phyloP scores from a whole-genome alignment of 805 yeast species.

The Ogataea paraovalis region DNA sequence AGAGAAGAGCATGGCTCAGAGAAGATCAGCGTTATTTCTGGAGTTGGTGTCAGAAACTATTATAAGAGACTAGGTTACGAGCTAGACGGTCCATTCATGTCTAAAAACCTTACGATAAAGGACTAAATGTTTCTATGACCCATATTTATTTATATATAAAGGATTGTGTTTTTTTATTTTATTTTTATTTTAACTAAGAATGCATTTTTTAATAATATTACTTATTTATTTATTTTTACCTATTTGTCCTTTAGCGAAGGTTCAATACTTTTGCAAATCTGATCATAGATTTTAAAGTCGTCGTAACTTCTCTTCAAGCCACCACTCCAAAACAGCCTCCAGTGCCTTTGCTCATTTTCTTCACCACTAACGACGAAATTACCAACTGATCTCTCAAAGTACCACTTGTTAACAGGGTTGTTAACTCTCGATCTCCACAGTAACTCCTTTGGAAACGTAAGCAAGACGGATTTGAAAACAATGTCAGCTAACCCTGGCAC shows the following conservation, averaged over 20 bases:
- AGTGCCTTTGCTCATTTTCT: slow-evolving; percentile 2
- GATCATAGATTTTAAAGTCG: slow-evolving; percentile 44
- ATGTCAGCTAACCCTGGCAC: slow-evolving; percentile 92
- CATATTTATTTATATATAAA: not conserved
- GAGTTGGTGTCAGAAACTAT: slow-evolving; percentile 96
- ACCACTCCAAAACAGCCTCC: slow-evolving; percentile 43
- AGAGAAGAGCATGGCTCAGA: slow-evolving; percentile 90
- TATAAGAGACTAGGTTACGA: slow-evolving; percentile 88
- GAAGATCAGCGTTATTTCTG: slow-evolving; percentile 91
- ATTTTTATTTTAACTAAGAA: not conserved
- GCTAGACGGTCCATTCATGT: slow-evolving; percentile 96
- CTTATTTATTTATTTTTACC: not conserved
- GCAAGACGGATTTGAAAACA: slow-evolving; percentile 74
- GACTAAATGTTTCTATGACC: not conserved
- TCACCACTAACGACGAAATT: slow-evolving; percentile 40
- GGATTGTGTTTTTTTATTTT: not conserved
- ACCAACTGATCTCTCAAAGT: slow-evolving; percentile 85
- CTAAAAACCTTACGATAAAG: slow-evolving; percentile 41
- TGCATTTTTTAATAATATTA: not conserved
- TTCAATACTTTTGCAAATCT: slow-evolving; percentile 51
- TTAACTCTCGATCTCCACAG: slow-evolving; percentile 85
- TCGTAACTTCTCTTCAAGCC: slow-evolving; percentile 26
- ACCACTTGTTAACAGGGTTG: slow-evolving; percentile 97
- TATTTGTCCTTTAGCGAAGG: slow-evolving; percentile 42
- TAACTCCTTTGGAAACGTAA: slow-evolving; percentile 64